phyloP scores from a whole-genome alignment of 179 eudicot species.

The Pouteria campechiana region DNA sequence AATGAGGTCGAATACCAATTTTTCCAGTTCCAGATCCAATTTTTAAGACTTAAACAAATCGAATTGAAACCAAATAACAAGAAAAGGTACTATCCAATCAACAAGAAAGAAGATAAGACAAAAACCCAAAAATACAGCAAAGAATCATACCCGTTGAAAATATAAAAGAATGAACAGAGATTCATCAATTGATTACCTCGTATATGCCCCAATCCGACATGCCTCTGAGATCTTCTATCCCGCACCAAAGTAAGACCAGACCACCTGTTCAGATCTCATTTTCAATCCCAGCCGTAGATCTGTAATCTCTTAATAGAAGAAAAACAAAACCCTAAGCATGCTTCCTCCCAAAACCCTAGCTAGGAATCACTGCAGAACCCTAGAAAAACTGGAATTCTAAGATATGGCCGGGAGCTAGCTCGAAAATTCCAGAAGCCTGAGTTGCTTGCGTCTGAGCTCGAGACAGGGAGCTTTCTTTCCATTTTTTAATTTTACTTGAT shows the following conservation, averaged over 20 bases:
- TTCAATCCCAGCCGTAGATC: constrained; percentile 10
- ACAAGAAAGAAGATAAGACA: not conserved
- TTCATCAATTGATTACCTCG: constrained; percentile 37
- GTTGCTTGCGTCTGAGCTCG: too few species aligned
- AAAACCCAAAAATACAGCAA: not conserved
- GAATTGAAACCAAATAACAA: not conserved
- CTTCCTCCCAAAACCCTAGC: too few species aligned
- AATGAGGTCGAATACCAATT: too few species aligned
- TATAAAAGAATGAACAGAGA: not conserved
- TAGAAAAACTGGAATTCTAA: too few species aligned
- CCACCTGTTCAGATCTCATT: constrained; percentile 28
- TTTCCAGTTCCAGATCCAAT: too few species aligned
- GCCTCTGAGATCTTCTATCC: constrained; percentile 28
- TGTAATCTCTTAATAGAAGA: too few species aligned
- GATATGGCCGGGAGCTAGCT: too few species aligned
- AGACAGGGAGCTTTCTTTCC: too few species aligned
- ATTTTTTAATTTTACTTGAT: too few species aligned
- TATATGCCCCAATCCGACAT: constrained; percentile 60
- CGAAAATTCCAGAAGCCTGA: too few species aligned
- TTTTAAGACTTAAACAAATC: not conserved
- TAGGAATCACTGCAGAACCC: too few species aligned
- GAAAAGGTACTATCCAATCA: not conserved
- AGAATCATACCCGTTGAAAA: not conserved
- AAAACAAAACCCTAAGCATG: too few species aligned
- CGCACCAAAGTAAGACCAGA: constrained; percentile 21